Percentiles rank a stretch among this genome's conserved stretches.
These are phyloP conservation scores for Neofusicoccum laricinum DNA, from an alignment of 2,329 filamentous ascomycete genomes.

Conservation along the genomic window DNA sequence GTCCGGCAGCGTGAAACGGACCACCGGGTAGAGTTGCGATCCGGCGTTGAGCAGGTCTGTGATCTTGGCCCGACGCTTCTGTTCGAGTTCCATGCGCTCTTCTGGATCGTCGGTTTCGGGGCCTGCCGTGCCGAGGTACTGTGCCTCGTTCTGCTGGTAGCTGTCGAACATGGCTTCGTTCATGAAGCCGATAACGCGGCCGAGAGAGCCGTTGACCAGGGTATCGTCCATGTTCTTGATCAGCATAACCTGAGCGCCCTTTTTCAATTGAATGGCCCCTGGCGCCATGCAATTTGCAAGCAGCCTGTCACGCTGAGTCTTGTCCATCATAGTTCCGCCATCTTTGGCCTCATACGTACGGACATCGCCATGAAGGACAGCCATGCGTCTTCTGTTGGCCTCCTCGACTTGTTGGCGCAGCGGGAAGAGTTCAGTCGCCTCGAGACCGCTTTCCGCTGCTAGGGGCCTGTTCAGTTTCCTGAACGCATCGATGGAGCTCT, in stretches of 20 bases:
- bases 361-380: constrained; percentile 64
- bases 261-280: constrained; percentile 73
- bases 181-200: constrained; percentile 82
- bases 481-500: constrained; percentile 75
- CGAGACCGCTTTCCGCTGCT: constrained; percentile 68
- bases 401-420: constrained; percentile 85
- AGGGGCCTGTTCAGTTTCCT: constrained; percentile 64
- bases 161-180: constrained; percentile 60
- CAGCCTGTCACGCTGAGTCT: constrained; percentile 68
- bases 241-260: constrained; percentile 97
- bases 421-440: constrained; percentile 90
- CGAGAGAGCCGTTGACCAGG: constrained; percentile 90
- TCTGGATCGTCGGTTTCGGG: constrained; percentile 15
- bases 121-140: constrained; percentile 38
- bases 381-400: constrained; percentile 75
- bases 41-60: constrained; percentile 43
- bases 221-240: constrained; percentile 98
- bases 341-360: constrained; percentile 73
- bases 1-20: constrained; percentile 78
- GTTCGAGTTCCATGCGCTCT: constrained; percentile 57
- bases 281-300: constrained; percentile 93
- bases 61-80: constrained; percentile 46
- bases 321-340: constrained; percentile 65
- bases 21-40: constrained; percentile 70
- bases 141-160: constrained; percentile 57